Evolutionary conservation across 768 basidiomycete species (phyloP), one percentile per base, ranked within the genome.

Genomic region (Suillus subalutaceus): DNA sequence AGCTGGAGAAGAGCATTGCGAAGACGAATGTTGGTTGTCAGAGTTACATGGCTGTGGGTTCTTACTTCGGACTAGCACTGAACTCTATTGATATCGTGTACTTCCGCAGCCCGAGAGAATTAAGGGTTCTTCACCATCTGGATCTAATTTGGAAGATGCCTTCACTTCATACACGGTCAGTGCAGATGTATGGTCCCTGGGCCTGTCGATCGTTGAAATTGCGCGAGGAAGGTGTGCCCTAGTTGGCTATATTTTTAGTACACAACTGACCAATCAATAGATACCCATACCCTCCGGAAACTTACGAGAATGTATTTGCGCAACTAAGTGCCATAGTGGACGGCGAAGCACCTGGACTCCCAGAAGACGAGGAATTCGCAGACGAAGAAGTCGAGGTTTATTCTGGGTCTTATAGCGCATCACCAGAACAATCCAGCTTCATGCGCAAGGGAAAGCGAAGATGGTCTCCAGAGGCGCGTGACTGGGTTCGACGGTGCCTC

Each of bases 1-100:
- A 99, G 75, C 86, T 99, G 46, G 97, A 99, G 78, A 94, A 95
- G 76, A 92, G 90, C 64, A 83, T 99, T 26, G 97, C 97, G 20
- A 97, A 96, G 79, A 99, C 97, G 7, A 99, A 99, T 72, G 98
- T 99, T 46, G 97, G 97, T 8, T 99, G 97, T 75, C 97, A 99
- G 77, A 91, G 89, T 67, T 99, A 99, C 78, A 99, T 99, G 96
- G 97, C 97, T 58, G 95, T 95, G 77, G 77, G 90, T 84, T 3
- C 32, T 32, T 71, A 32, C 57, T 60, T 52, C 61, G 16, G 18
- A 65, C 63, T 60, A 46, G 12, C 56, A 30, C 26, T 50, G 35
- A 26, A 30, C 41, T 60, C 23, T 38, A 40, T 67, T 70, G 52
- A 66, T 26, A 26, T 59, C 20, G 53, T 41, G 23, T 46, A 7